Base-by-base conservation (phyloP, 2,329 filamentous ascomycete species). In the Leptographium radiaticola region DNA sequence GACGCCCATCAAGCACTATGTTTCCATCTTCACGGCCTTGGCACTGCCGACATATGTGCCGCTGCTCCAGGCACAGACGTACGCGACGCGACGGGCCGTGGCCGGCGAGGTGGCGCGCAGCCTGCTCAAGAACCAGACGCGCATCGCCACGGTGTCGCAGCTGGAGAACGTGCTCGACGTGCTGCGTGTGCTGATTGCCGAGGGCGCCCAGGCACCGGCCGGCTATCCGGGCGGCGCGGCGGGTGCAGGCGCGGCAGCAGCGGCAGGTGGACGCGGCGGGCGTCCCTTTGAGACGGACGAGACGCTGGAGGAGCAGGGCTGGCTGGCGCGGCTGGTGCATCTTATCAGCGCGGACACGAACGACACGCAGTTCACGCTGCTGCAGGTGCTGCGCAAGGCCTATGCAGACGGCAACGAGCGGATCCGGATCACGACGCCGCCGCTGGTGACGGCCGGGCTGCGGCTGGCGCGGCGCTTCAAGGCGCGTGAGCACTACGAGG, bases 281-380 rank as follows among this genome's bases (percentile, higher is more conserved):
- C 81, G 89, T 57, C 79, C 73, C 0, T 67, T 78, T 48, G 94
- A 98, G 72, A 97, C 93, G 0, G 93, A 98, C 58, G 94, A 98
- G 71, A 97, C 91, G 0, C 83, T 97, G 63, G 91, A 98, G 69
- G 93, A 98, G 70, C 93, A 98, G 73, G 93, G 93, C 51, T 96
- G 89, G 89, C 76, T 98, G 53, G 93, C 93, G 39, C 80, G 93
- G 61, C 84, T 98, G 64, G 83, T 96, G 18, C 93, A 98, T 70
- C 74, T 96, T 54, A 80, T 98, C 52, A 77, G 88, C 55, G 86
- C 82, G 46, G 76, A 87, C 39, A 81, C 94, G 65, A 97, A 97
- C 63, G 89, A 95, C 62, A 94, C 86, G 0, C 93, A 98, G 66
- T 93, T 95, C 71, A 89, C 89, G 71, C 81, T 98, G 47, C 78